These are phyloP conservation scores for Conringia planisiliqua DNA, from an alignment of 345 rosid genomes.

Conservation along the genomic window DNA sequence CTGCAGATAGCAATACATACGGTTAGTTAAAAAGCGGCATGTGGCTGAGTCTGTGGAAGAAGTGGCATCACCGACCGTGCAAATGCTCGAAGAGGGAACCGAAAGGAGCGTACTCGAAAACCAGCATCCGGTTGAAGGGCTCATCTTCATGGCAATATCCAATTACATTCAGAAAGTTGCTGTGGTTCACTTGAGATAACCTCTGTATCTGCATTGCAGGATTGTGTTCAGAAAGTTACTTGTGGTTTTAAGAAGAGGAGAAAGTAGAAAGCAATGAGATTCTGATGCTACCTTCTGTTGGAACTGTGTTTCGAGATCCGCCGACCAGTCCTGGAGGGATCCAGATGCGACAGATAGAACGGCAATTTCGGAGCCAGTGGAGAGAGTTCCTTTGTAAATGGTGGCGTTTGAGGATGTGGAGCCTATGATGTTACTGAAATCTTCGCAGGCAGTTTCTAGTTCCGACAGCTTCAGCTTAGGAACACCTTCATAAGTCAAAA, in stretches of 20 bases:
- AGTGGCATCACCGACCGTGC: constrained; percentile 51
- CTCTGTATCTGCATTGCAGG: constrained; percentile 61
- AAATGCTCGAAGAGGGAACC: constrained; percentile 94
- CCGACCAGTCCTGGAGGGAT: constrained; percentile 67
- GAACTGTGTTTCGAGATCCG: constrained; percentile 58
- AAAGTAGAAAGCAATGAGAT: background rate
- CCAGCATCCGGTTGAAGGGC: constrained; percentile 91
- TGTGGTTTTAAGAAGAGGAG: background rate
- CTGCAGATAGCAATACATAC: constrained; percentile 35
- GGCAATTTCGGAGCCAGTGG: constrained; percentile 86
- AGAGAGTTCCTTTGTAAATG: constrained; percentile 83
- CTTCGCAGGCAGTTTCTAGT: constrained; percentile 93
- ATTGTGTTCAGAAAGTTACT: background rate
- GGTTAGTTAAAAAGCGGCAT: background rate
- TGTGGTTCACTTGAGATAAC: constrained; percentile 78
- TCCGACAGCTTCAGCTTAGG: constrained; percentile 90
- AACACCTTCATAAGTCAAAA: constrained; percentile 34
- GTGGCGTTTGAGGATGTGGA: constrained; percentile 55
- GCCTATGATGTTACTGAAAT: constrained; percentile 92
- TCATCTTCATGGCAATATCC: constrained; percentile 88
- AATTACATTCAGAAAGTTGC: constrained; percentile 83
- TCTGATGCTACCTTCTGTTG: constrained; percentile 61
- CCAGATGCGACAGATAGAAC: constrained; percentile 55
- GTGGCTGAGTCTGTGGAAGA: background rate
- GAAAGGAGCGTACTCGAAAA: constrained; percentile 90